phyloP scores from a whole-genome alignment of 2,329 filamentous ascomycete species.

The Cordyceps javanica region DNA sequence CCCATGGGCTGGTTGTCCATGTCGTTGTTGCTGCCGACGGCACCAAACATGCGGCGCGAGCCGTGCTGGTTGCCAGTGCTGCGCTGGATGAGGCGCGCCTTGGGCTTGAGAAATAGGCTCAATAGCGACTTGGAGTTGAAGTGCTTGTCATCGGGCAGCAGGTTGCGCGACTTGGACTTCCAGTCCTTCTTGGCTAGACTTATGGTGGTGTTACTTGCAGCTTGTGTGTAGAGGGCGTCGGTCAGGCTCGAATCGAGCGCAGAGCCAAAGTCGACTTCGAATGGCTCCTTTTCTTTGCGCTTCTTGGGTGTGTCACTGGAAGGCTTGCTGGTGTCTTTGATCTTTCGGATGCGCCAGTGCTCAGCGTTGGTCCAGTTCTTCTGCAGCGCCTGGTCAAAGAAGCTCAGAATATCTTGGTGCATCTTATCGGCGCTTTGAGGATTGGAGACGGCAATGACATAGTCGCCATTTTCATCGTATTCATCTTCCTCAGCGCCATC shows the following conservation, averaged over 20 bases:
- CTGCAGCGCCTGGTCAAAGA: constrained; percentile 92
- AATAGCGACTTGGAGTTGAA: constrained; percentile 92
- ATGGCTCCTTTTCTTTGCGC: constrained; percentile 92
- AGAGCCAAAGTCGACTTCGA: constrained; percentile 84
- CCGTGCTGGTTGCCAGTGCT: constrained; percentile 42
- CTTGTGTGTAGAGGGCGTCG: constrained; percentile 74
- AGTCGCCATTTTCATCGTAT: constrained; percentile 57
- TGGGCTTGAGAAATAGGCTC: constrained; percentile 89
- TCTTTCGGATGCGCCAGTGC: constrained; percentile 93
- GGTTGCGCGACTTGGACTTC: constrained; percentile 87
- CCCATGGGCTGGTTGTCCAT: constrained; percentile 52
- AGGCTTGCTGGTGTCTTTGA: constrained; percentile 71
- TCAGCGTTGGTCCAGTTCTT: constrained; percentile 99
- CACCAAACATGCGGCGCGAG: constrained; percentile 37
- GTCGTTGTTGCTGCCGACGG: constrained; percentile 23
- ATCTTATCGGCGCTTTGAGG: constrained; percentile 56
- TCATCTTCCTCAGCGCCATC: constrained; percentile 35
- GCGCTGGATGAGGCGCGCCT: constrained; percentile 70
- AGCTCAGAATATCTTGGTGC: constrained; percentile 93
- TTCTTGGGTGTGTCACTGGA: constrained; percentile 49
- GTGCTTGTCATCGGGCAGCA: constrained; percentile 95
- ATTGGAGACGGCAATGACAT: constrained; percentile 72
- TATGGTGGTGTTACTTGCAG: constrained; percentile 73
- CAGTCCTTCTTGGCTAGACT: constrained; percentile 88
- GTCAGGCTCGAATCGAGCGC: constrained; percentile 65